Percentiles rank a stretch among this genome's conserved stretches.
Evolutionary conservation across 306 rosid genomes (phyloP).

Genomic region (Comarum palustre): DNA sequence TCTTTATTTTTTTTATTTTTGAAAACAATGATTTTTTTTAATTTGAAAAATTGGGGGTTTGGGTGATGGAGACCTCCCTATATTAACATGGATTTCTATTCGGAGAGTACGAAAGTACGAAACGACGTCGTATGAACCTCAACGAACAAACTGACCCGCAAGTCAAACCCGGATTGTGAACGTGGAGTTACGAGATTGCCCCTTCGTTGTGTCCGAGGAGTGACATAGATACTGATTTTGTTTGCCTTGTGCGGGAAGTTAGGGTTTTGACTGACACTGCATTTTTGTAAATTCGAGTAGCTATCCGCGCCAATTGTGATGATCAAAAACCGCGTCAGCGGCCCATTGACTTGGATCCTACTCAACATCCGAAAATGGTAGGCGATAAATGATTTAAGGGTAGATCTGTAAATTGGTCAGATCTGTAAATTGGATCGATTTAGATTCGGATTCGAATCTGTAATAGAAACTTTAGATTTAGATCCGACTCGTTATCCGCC

Average conservation of each 20-base stretch:
- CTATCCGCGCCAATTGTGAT: not conserved
- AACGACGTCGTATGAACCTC: not conserved
- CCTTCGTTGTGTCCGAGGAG: not conserved
- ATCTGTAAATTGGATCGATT: too few relatives aligned
- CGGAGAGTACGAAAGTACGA: too few relatives aligned
- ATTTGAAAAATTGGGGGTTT: not conserved
- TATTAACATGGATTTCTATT: too few relatives aligned
- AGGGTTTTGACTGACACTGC: not conserved
- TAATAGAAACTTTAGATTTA: too few relatives aligned
- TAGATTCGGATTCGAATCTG: too few relatives aligned
- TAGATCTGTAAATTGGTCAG: too few relatives aligned
- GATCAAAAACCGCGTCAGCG: not conserved
- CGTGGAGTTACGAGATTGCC: not conserved
- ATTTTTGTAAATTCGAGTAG: constrained; percentile 1
- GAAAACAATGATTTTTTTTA: not conserved
- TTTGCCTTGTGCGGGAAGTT: not conserved
- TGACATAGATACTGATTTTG: not conserved
- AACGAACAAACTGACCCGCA: not conserved
- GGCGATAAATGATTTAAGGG: not conserved
- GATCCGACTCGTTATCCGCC: too few relatives aligned
- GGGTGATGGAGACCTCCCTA: constrained; percentile 35
- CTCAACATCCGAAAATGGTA: not conserved
- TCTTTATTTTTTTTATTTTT: constrained; percentile 12
- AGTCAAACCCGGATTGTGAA: not conserved
- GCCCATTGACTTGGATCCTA: not conserved